A percentile compares a stretch with the other conserved stretches of the same genome.
Evolutionary conservation across 306 rosid genomes (phyloP).

Genomic region (Albizia julibrissin): DNA sequence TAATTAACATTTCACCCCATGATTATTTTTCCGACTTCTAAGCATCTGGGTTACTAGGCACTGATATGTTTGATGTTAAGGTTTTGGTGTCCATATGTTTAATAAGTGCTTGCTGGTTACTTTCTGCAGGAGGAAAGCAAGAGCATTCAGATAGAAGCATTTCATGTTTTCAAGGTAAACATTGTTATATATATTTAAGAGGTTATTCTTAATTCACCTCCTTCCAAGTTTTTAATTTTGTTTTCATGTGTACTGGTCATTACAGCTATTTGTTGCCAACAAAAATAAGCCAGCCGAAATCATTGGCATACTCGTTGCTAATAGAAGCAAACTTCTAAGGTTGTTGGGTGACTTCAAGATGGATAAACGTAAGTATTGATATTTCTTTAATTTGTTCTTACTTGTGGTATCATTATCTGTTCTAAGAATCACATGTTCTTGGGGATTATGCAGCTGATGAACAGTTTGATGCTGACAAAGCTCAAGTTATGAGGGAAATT

Average conservation of each 20-base stretch:
- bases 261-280: slow-evolving; percentile 94
- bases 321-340: slow-evolving; percentile 87
- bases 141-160: slow-evolving; percentile 97
- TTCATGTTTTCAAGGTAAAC: slow-evolving; percentile 94
- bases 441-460: slow-evolving; percentile 74
- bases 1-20: not conserved
- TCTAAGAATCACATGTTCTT: slow-evolving; percentile 21
- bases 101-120: slow-evolving; percentile 30
- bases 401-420: slow-evolving; percentile 24
- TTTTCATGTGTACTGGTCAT: slow-evolving; percentile 36
- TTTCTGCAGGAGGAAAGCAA: slow-evolving; percentile 88
- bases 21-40: slow-evolving; percentile 14
- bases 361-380: slow-evolving; percentile 66
- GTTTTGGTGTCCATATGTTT: slow-evolving; percentile 8
- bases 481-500: slow-evolving; percentile 93
- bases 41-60: slow-evolving; percentile 17
- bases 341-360: slow-evolving; percentile 88
- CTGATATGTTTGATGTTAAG: slow-evolving; percentile 2
- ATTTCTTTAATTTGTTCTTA: slow-evolving; percentile 7
- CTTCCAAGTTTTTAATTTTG: not conserved
- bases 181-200: slow-evolving; percentile 22
- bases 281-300: slow-evolving; percentile 89
- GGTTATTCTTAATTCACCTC: not conserved
- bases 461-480: slow-evolving; percentile 96
- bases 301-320: slow-evolving; percentile 75